Base-by-base conservation (phyloP, 2,329 filamentous ascomycete genomes). In the Aspergillus fumigatiaffinis region DNA sequence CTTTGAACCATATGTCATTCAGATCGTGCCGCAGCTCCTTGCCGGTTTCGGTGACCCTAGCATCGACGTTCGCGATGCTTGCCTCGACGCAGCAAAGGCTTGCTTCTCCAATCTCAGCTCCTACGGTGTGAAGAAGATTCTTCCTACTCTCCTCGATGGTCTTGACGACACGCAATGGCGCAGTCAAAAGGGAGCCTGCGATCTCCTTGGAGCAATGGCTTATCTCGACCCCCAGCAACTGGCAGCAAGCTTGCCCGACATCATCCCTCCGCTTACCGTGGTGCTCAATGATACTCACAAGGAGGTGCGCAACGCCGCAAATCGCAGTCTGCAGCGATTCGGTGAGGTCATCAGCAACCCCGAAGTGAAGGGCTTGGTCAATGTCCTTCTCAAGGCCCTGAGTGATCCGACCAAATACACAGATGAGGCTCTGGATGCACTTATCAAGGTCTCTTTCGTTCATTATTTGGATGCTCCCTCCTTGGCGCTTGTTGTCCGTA, bases 381-480 rank as follows among this genome's bases (percentile, higher is more conserved):
- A 89, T 67, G 89, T 97, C 56, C 84, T 99, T 35, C 87, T 99
- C 66, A 97, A 97, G 77, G 95, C 94, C 60, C 85, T 99, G 58
- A 99, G 94, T 68, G 94, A 99, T 72, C 92, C 94, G 1, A 99
- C 93, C 0, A 97, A 94, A 72, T 91, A 96, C 77, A 99, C 95
- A 0, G 93, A 99, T 68, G 90, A 95, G 64, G 94, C 94, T 17
- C 81, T 99, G 59, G 93, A 99, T 72, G 82, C 91, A 0, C 84
- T 99, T 57, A 97, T 99, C 79, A 97, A 96, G 77, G 90, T 99
- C n/a, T 92, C 92, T 51, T 99, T 99, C 71, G 87, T 97, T 14
- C 94, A 99, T 76, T 99, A 97, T 71, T 84, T 99, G n/a, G 94
- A 99, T 74, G 91, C 95, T 0, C 94, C 94, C 4, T 99, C 95